Evolutionary conservation across 202 grass and related monocot species (phyloP).

Genomic region (Alloteropsis angusta): DNA sequence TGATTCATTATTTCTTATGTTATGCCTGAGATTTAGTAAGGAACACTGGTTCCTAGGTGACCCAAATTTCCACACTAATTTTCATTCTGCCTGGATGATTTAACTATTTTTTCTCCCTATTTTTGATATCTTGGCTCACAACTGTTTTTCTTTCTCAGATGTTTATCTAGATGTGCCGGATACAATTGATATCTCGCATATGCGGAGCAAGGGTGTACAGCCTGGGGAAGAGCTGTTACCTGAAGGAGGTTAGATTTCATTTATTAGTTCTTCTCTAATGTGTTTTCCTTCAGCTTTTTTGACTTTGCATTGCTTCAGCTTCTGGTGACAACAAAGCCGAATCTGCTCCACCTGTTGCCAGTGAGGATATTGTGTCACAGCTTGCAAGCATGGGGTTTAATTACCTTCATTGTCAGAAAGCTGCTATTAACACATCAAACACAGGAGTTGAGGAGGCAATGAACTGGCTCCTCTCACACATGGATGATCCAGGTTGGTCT

Average conservation of each 20-base stretch:
- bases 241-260: slow-evolving; percentile 50
- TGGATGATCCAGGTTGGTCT: slow-evolving; percentile 80
- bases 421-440: slow-evolving; percentile 88
- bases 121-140: neutral
- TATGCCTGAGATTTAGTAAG: neutral
- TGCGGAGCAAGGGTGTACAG: slow-evolving; percentile 88
- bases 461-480: slow-evolving; percentile 91
- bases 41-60: neutral
- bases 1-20: neutral
- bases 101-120: neutral
- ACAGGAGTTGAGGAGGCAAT: slow-evolving; percentile 86
- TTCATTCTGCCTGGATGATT: neutral
- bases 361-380: slow-evolving; percentile 82
- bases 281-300: neutral
- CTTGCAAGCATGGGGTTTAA: slow-evolving; percentile 93
- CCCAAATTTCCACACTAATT: neutral
- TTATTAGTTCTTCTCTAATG: neutral
- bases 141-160: slow-evolving; percentile 46
- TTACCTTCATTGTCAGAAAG: slow-evolving; percentile 91
- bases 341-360: slow-evolving; percentile 43
- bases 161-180: slow-evolving; percentile 94
- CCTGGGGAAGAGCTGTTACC: slow-evolving; percentile 90
- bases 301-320: slow-evolving; percentile 35
- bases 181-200: slow-evolving; percentile 83
- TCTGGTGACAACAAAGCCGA: slow-evolving; percentile 31